Evolutionary conservation across 2,329 filamentous ascomycete genomes (phyloP), one percentile per base, ranked within the genome.

Genomic region (Phialocephala sp.): DNA sequence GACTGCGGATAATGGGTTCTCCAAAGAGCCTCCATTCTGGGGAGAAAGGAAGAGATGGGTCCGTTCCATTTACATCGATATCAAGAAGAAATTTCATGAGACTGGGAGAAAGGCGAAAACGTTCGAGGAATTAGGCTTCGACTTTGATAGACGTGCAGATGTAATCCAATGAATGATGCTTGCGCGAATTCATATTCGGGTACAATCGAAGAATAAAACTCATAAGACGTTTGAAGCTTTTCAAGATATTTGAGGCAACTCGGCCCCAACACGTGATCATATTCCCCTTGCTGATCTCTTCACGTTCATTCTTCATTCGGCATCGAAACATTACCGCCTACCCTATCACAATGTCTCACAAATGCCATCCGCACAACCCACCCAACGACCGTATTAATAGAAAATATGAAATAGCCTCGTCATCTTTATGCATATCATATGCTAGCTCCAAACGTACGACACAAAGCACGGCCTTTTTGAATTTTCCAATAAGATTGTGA

Each of bases 11-110:
- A 8, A 82, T 72, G 68, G 80, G 15, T 66, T 71, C 22, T 89
- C 90, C 1, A 94, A 93, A 77, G 78, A 84, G 69, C 89, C 92
- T 35, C 89, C 89, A 2, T 80, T 79, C 32, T 97, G 94, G 93
- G 84, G 85, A 9, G 85, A 87, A 56, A 85, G 88, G 77, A 81
- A 90, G 71, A 85, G 87, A 60, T 96, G 92, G 92, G 84, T 90
- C 73, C 83, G 94, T 20, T 83, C 85, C 64, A 82, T 88, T 3
- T 91, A 91, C 71, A 82, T 85, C 0, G 82, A 88, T 14, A 91
- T 94, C 41, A 91, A 92, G 77, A 84, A 88, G 71, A 85, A 84
- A 36, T 97, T 95, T 76, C 85, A 89, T 65, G 81, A 84, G 67
- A 80, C 81, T 43, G 93, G 92, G 0, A 84, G 88, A 41, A 80